phyloP scores from a whole-genome alignment of 2,329 filamentous ascomycete species.

The Penicillium sp. region DNA sequence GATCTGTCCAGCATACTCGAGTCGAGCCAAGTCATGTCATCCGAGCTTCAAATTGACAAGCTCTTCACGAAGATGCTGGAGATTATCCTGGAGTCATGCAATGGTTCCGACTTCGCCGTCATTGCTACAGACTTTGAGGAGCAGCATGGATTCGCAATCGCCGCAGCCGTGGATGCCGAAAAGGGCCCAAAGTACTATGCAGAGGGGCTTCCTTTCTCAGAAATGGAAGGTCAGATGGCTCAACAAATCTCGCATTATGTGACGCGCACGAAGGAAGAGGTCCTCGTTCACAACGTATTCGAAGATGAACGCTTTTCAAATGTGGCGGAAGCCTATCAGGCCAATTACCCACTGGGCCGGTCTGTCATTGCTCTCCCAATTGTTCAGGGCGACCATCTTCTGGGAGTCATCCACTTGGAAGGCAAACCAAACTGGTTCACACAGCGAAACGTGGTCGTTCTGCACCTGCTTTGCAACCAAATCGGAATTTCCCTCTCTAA shows the following conservation, averaged over 20 bases:
- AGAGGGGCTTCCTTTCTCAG: conserved; percentile 52
- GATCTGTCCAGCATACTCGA: conserved; percentile 60
- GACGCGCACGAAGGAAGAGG: conserved; percentile 58
- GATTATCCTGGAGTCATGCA: conserved; percentile 60
- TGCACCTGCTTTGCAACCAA: conserved; percentile 58
- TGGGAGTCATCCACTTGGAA: conserved; percentile 59
- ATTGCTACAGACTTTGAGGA: conserved; percentile 58
- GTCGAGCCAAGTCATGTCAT: conserved; percentile 61
- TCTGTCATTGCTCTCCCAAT: conserved; percentile 61
- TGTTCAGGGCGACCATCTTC: conserved; percentile 54
- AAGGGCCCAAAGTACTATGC: conserved; percentile 50
- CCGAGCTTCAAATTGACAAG: conserved; percentile 59
- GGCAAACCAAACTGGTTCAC: conserved; percentile 61
- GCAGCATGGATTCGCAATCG: conserved; percentile 55
- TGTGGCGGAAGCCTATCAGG: conserved; percentile 53
- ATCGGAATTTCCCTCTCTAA: conserved; percentile 61
- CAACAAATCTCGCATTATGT: conserved; percentile 59
- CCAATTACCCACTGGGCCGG: conserved; percentile 52
- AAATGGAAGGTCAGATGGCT: conserved; percentile 55
- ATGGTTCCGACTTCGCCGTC: conserved; percentile 55
- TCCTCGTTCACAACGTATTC: conserved; percentile 59
- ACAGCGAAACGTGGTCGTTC: conserved; percentile 50
- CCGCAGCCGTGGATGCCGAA: conserved; percentile 56
- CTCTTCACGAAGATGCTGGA: conserved; percentile 59
- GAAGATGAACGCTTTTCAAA: conserved; percentile 63